A percentile compares a stretch with the other conserved stretches of the same genome.
These are phyloP conservation scores for Pilobolus umbonatus DNA, from an alignment of 192 early-diverging fungal genomes.

Conservation along the genomic window DNA sequence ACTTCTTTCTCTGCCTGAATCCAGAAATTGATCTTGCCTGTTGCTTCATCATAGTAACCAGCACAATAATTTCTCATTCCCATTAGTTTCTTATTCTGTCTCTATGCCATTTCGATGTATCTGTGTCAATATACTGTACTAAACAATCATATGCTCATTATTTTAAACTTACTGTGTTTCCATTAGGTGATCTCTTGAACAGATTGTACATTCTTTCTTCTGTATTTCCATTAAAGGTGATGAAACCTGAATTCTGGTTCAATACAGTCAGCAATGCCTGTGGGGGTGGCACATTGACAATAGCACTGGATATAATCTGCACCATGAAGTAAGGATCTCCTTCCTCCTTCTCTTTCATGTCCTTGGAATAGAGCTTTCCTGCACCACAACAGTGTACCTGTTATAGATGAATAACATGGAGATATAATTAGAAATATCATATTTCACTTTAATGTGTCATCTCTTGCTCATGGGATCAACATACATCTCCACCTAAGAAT, in stretches of 20 bases:
- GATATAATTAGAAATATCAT: background rate
- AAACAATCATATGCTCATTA: too few relatives aligned
- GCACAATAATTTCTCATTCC: slow-evolving; percentile 34
- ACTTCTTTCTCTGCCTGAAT: slow-evolving; percentile 32
- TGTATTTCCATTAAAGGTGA: slow-evolving; percentile 54
- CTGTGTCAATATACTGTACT: background rate
- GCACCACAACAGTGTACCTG: slow-evolving; percentile 64
- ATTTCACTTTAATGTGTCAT: background rate
- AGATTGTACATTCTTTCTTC: slow-evolving; percentile 70
- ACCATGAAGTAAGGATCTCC: slow-evolving; percentile 69
- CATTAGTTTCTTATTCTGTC: slow-evolving; percentile 34
- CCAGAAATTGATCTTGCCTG: slow-evolving; percentile 32
- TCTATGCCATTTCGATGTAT: background rate
- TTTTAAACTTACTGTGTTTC: slow-evolving; percentile 32
- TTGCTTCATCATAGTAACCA: slow-evolving; percentile 23
- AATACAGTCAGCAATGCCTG: slow-evolving; percentile 61
- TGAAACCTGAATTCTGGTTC: slow-evolving; percentile 52
- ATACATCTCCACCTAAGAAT: slow-evolving; percentile 79
- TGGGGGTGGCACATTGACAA: slow-evolving; percentile 77
- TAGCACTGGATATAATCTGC: slow-evolving; percentile 77
- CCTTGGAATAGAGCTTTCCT: slow-evolving; percentile 53
- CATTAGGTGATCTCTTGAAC: slow-evolving; percentile 68
- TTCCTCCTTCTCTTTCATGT: slow-evolving; percentile 47
- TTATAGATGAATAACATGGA: slow-evolving; percentile 3
- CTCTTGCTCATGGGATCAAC: slow-evolving; percentile 29